Evolutionary conservation across 495 filamentous ascomycete genomes (phyloP).

Genomic region (Trichocladium uniseriatum): DNA sequence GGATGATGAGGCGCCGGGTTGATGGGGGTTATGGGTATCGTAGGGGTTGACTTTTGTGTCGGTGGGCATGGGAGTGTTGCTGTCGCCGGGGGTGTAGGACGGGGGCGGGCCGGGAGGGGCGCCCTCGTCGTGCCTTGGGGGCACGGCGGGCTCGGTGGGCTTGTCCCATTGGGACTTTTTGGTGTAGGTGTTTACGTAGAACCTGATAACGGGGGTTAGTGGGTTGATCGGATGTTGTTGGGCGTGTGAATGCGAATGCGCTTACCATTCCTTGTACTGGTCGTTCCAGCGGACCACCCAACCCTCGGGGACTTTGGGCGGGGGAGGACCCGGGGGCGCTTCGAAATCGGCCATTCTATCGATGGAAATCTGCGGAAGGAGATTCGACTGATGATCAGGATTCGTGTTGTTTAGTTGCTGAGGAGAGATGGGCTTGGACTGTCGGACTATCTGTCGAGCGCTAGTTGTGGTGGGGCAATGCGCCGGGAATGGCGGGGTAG

Average conservation of each 20-base stretch:
- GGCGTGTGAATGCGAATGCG: not conserved
- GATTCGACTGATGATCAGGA: not conserved
- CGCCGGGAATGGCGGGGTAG: too few species aligned
- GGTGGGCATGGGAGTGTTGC: conserved; percentile 23
- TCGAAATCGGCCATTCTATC: conserved; percentile 50
- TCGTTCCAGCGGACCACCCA: conserved; percentile 76
- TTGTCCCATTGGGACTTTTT: conserved; percentile 82
- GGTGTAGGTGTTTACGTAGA: conserved; percentile 79
- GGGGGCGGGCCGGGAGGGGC: conserved; percentile 46
- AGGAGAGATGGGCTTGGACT: not conserved
- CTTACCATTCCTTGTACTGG: conserved; percentile 69
- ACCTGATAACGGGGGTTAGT: conserved; percentile 41
- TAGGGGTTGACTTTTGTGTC: conserved; percentile 60
- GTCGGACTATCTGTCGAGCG: too few species aligned
- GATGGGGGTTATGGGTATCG: conserved; percentile 27
- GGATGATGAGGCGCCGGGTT: conserved; percentile 23
- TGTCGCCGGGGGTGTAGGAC: conserved; percentile 49
- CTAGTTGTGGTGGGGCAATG: too few species aligned
- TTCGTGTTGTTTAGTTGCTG: not conserved
- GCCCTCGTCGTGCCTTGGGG: conserved; percentile 27
- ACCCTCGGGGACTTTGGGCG: conserved; percentile 77
- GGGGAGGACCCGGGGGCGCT: conserved; percentile 71
- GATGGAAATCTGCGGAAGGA: too few species aligned
- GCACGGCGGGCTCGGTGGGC: conserved; percentile 53
- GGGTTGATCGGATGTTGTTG: not conserved